Percentiles rank a stretch among this genome's conserved stretches.
Conservation (phyloP, 2,329 filamentous ascomycete genomes). For the Nannizziopsis arthrosporioides region DNA sequence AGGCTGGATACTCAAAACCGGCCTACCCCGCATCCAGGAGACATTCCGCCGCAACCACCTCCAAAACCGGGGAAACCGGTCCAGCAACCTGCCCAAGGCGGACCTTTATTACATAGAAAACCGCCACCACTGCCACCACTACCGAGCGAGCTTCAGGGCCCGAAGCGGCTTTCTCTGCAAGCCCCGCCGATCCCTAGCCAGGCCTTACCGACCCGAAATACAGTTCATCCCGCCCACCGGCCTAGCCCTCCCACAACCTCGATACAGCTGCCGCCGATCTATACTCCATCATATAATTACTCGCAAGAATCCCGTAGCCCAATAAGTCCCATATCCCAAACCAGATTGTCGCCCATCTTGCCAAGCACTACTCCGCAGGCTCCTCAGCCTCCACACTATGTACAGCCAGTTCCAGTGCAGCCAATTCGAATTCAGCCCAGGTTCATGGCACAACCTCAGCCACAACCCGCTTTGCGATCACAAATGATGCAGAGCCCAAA, state of each 20-base stretch:
- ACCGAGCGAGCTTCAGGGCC: slow-evolving; percentile 18
- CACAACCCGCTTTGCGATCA: slow-evolving; percentile 20
- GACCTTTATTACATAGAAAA: slow-evolving; percentile 18
- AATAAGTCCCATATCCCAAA: slow-evolving; percentile 3
- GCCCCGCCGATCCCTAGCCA: not conserved
- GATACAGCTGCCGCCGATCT: not conserved
- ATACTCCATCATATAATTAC: slow-evolving; percentile 6
- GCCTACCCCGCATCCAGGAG: slow-evolving; percentile 34
- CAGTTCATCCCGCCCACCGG: not conserved
- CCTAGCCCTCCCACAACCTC: not conserved
- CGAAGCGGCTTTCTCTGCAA: not conserved
- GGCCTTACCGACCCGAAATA: not conserved
- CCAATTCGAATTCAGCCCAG: slow-evolving; percentile 1
- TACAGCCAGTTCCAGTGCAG: slow-evolving; percentile 6
- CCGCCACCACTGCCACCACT: slow-evolving; percentile 30
- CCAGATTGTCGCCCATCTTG: not conserved
- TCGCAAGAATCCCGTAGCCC: slow-evolving; percentile 1
- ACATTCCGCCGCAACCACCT: slow-evolving; percentile 25
- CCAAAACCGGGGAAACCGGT: slow-evolving; percentile 26
- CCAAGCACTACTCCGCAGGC: slow-evolving; percentile 18
- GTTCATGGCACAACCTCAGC: not conserved
- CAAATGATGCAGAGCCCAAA: slow-evolving; percentile 15
- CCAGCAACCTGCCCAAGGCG: slow-evolving; percentile 14
- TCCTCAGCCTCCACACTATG: slow-evolving; percentile 11
- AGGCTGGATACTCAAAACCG: slow-evolving; percentile 25